phyloP scores from a whole-genome alignment of 2,329 filamentous ascomycete genomes.

The Botrytis cinerea region DNA sequence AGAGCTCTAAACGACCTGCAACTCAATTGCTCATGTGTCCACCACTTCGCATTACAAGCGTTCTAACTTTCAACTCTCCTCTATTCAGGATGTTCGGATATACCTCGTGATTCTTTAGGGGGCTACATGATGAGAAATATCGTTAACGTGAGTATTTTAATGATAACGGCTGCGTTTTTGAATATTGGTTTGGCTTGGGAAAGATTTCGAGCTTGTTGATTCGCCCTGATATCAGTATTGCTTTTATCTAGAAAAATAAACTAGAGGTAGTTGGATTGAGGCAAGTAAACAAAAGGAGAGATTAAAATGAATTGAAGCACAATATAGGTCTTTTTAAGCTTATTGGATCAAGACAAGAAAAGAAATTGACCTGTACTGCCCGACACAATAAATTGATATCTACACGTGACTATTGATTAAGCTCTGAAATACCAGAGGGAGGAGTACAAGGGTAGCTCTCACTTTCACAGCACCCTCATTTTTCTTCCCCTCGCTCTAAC shows the following conservation, averaged over 20 bases:
- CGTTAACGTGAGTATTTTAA: not conserved
- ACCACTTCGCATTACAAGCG: not conserved
- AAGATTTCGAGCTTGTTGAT: not conserved
- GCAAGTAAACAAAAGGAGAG: not conserved
- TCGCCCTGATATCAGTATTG: not conserved
- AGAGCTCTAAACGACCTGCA: not conserved
- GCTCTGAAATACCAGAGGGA: conserved; percentile 2
- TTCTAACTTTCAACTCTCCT: not conserved
- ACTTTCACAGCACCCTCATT: not conserved
- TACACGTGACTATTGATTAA: conserved; percentile 21
- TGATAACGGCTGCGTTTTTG: not conserved
- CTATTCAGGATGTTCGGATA: not conserved
- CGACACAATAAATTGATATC: conserved; percentile 2
- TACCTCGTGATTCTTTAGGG: not conserved
- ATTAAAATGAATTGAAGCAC: too few species aligned
- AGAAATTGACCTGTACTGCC: not conserved
- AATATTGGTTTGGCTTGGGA: not conserved
- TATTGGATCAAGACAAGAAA: not conserved
- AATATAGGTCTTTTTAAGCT: not conserved
- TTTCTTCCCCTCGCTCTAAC: not conserved
- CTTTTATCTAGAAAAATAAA: not conserved
- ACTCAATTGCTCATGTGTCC: not conserved
- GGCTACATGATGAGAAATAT: not conserved
- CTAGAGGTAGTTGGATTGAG: not conserved
- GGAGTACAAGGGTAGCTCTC: conserved; percentile 17